phyloP scores from a whole-genome alignment of 2,329 filamentous ascomycete species.

The Colletotrichum sansevieriae region DNA sequence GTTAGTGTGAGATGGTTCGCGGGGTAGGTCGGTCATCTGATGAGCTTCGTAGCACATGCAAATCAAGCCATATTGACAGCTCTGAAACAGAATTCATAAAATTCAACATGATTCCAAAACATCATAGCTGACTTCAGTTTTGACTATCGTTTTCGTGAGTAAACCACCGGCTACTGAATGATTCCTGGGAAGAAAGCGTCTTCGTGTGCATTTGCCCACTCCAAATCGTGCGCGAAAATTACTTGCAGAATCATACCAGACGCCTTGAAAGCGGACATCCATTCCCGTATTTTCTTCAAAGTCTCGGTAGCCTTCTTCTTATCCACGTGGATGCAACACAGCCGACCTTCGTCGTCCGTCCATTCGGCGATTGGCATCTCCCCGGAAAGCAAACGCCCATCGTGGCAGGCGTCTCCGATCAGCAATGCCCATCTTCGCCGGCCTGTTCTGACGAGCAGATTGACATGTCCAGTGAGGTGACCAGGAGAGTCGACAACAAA shows the following conservation, averaged over 20 bases:
- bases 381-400: constrained; percentile 15
- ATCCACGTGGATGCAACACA: constrained; percentile 17
- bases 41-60: too few species aligned
- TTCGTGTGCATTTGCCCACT: neutral
- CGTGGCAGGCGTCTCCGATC: constrained; percentile 13
- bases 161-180: neutral
- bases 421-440: neutral
- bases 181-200: neutral
- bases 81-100: neutral
- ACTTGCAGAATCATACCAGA: neutral
- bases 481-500: neutral
- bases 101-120: neutral
- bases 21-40: too few species aligned
- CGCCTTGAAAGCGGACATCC: neutral
- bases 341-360: neutral
- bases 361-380: constrained; percentile 11
- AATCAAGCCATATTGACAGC: too few species aligned
- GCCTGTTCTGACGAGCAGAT: neutral
- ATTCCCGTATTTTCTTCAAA: neutral
- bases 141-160: neutral
- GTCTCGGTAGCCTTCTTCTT: constrained; percentile 14
- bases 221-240: neutral
- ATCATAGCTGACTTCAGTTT: neutral
- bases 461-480: neutral
- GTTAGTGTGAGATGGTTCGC: too few species aligned